These are phyloP conservation scores for Potentilla sterilis DNA, from an alignment of 306 rosid genomes.

Conservation along the genomic window DNA sequence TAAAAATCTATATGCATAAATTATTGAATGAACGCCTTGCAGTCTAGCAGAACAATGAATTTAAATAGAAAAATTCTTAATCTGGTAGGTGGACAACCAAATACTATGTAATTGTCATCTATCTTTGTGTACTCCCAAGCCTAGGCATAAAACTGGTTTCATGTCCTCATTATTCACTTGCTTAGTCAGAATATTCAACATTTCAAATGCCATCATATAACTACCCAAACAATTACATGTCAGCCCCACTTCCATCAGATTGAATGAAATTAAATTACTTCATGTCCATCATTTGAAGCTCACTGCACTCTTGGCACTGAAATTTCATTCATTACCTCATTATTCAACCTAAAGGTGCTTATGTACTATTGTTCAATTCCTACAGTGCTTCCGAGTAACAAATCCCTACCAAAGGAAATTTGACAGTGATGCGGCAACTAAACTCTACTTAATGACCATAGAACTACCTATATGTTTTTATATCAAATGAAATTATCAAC, in stretches of 20 bases:
- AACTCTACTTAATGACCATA: conserved; percentile 14
- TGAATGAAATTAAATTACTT: conserved; percentile 1
- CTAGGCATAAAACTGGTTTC: not conserved
- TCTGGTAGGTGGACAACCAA: not conserved
- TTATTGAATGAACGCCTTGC: not conserved
- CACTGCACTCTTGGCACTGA: not conserved
- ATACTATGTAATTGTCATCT: not conserved
- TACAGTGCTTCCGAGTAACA: not conserved
- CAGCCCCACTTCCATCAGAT: not conserved
- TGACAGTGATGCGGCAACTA: conserved; percentile 4
- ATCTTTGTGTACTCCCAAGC: not conserved
- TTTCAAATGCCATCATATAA: not conserved
- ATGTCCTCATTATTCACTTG: conserved; percentile 7
- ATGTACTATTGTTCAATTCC: not conserved
- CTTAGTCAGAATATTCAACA: not conserved
- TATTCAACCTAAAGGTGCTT: not conserved
- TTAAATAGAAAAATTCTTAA: not conserved
- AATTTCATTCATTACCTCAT: not conserved
- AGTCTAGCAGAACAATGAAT: not conserved
- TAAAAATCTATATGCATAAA: not conserved
- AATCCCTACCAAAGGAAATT: not conserved
- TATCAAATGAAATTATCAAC: not conserved
- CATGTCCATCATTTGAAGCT: conserved; percentile 13
- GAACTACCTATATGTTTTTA: not conserved
- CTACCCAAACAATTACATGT: not conserved